phyloP scores from a whole-genome alignment of 2,329 filamentous ascomycete species.

The Colletotrichum paranaense region DNA sequence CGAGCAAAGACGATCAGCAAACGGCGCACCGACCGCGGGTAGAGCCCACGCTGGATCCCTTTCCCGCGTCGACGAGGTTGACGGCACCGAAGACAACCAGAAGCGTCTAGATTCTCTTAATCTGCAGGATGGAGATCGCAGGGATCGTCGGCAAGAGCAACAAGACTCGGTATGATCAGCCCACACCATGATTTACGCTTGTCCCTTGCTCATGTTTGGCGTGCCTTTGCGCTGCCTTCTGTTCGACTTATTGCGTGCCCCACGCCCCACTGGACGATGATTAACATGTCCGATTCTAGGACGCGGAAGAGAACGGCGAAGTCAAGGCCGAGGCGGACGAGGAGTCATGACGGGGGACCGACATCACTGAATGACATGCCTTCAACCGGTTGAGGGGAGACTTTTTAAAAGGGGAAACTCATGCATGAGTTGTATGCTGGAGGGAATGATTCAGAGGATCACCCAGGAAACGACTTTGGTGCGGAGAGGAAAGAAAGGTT shows the following conservation, averaged over 20 bases:
- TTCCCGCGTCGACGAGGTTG: constrained; percentile 77
- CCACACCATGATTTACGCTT: constrained; percentile 55
- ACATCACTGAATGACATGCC: constrained; percentile 1
- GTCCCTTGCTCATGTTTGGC: constrained; percentile 1
- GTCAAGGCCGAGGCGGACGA: constrained; percentile 16
- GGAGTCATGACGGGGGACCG: constrained; percentile 31
- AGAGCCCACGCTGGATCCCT: constrained; percentile 54
- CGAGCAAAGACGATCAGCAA: constrained; percentile 69
- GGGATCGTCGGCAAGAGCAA: constrained; percentile 68
- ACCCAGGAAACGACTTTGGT: constrained; percentile 17
- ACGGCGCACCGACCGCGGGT: constrained; percentile 47
- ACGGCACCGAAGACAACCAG: constrained; percentile 85
- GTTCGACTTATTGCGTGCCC: neutral
- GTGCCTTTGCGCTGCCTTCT: neutral
- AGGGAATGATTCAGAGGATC: constrained; percentile 14
- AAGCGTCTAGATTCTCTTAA: constrained; percentile 91
- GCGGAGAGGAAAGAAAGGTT: constrained; percentile 24
- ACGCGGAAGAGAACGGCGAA: constrained; percentile 30
- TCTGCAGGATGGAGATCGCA: constrained; percentile 83
- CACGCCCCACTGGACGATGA: neutral
- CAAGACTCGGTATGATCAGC: constrained; percentile 69
- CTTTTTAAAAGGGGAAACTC: constrained; percentile 7
- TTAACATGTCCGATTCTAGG: constrained; percentile 22
- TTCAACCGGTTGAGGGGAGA: constrained; percentile 23
- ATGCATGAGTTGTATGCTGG: constrained; percentile 7